Evolutionary conservation across 2,329 filamentous ascomycete species (phyloP).

Genomic region (Reticulascus tulasneorum): DNA sequence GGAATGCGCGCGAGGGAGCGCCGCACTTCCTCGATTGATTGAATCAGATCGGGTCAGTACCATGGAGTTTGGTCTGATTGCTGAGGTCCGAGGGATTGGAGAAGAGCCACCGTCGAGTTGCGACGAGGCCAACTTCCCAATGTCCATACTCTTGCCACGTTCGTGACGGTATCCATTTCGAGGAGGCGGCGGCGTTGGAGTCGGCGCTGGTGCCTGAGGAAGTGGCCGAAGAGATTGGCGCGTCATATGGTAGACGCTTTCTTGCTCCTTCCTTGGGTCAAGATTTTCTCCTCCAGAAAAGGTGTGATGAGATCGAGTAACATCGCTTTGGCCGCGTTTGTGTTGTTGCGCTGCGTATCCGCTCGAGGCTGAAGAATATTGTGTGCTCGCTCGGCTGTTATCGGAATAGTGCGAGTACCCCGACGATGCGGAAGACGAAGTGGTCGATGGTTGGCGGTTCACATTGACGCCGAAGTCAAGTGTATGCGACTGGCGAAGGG

Average conservation of each 20-base stretch:
- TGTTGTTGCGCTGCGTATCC: conserved; percentile 53
- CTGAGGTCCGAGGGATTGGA: conserved; percentile 35
- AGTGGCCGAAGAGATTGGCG: conserved; percentile 75
- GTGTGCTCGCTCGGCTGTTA: conserved; percentile 61
- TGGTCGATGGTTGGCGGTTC: conserved; percentile 63
- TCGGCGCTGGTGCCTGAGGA: conserved; percentile 47
- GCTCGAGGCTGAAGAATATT: conserved; percentile 69
- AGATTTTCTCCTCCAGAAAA: conserved; percentile 25
- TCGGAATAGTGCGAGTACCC: conserved; percentile 60
- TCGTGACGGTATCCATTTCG: conserved; percentile 40
- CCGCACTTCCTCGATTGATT: conserved; percentile 32
- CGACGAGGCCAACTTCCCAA: conserved; percentile 49
- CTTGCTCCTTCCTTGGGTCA: conserved; percentile 40
- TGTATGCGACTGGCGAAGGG: conserved; percentile 54
- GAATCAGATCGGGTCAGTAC: conserved; percentile 56
- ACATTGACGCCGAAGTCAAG: conserved; percentile 42
- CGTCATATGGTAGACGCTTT: conserved; percentile 65
- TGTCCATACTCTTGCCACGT: conserved; percentile 63
- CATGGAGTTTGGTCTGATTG: conserved; percentile 58
- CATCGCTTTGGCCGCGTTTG: conserved; percentile 74
- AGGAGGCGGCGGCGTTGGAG: conserved; percentile 24
- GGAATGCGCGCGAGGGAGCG: conserved; percentile 25
- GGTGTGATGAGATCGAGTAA: conserved; percentile 42
- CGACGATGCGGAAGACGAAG: conserved; percentile 68
- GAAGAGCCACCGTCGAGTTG: conserved; percentile 38